phyloP scores from a whole-genome alignment of 257 asterid genomes.

The Petrea volubilis region DNA sequence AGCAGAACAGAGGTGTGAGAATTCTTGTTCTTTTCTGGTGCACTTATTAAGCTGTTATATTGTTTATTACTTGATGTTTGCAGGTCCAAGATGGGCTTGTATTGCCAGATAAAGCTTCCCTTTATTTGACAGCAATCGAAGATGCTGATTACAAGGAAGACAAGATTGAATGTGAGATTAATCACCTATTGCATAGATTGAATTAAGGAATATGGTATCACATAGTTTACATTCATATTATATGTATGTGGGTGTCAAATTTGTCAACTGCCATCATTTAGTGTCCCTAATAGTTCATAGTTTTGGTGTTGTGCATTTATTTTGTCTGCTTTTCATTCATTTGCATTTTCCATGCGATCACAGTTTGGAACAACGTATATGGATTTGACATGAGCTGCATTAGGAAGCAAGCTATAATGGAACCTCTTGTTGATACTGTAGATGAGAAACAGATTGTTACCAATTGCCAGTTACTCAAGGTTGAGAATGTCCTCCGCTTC shows the following conservation, averaged over 20 bases:
- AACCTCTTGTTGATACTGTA: constrained; percentile 95
- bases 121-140: constrained; percentile 88
- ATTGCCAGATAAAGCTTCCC: constrained; percentile 90
- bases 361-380: constrained; percentile 89
- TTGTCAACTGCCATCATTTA: neutral
- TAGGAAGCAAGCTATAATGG: constrained; percentile 82
- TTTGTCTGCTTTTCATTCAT: too few relatives aligned
- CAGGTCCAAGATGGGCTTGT: constrained; percentile 80
- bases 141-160: constrained; percentile 99
- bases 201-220: neutral
- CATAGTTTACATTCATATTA: too few relatives aligned
- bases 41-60: neutral
- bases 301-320: too few relatives aligned
- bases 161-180: constrained; percentile 84
- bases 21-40: too few relatives aligned
- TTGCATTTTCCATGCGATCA: constrained; percentile 18
- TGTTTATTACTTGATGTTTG: neutral
- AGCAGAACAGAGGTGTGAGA: too few relatives aligned
- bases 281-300: too few relatives aligned
- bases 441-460: constrained; percentile 94
- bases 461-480: constrained; percentile 87
- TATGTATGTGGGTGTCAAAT: too few relatives aligned
- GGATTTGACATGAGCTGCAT: constrained; percentile 99
- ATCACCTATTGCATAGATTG: constrained; percentile 17
- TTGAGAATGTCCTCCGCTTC: too few relatives aligned